A percentile compares a stretch with the other conserved stretches of the same genome.
Evolutionary conservation across 2,329 filamentous ascomycete genomes (phyloP).

Genomic region (Ceratocystis alfenasii): DNA sequence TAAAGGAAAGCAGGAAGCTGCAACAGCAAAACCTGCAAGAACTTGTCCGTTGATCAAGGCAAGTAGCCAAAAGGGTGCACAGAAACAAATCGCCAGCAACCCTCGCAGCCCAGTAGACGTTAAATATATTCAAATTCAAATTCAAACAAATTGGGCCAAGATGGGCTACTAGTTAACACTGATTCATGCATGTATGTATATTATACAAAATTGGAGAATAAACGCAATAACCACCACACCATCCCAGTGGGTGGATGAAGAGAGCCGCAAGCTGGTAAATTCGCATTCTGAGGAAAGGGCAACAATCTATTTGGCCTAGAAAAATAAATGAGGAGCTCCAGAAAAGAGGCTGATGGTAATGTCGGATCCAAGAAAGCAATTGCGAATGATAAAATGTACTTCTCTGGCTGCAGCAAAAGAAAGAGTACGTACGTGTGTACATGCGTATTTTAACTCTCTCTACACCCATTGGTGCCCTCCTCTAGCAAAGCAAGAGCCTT

Average conservation of each 20-base stretch:
- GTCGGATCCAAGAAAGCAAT: neutral
- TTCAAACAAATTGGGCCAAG: too few species aligned
- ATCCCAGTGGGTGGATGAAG: neutral
- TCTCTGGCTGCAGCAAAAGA: neutral
- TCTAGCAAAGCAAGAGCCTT: constrained; percentile 1
- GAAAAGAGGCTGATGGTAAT: neutral
- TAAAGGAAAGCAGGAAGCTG: neutral
- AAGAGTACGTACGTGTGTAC: neutral
- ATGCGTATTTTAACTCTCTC: neutral
- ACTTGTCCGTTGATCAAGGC: neutral
- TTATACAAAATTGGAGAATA: neutral
- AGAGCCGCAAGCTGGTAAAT: constrained; percentile 5
- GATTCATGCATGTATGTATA: too few species aligned
- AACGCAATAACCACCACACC: neutral
- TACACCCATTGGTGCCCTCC: neutral
- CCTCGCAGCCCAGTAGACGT: too few species aligned
- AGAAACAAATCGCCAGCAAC: neutral
- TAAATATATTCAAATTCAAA: too few species aligned
- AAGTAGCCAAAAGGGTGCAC: neutral
- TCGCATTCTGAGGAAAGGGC: neutral
- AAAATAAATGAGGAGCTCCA: neutral
- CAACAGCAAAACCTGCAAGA: neutral
- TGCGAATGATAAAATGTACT: neutral
- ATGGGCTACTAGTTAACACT: too few species aligned
- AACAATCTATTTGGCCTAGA: neutral